A percentile compares a stretch with the other conserved stretches of the same genome.
Evolutionary conservation across 805 yeast genomes (phyloP).

Genomic region (Starmerella sp.): DNA sequence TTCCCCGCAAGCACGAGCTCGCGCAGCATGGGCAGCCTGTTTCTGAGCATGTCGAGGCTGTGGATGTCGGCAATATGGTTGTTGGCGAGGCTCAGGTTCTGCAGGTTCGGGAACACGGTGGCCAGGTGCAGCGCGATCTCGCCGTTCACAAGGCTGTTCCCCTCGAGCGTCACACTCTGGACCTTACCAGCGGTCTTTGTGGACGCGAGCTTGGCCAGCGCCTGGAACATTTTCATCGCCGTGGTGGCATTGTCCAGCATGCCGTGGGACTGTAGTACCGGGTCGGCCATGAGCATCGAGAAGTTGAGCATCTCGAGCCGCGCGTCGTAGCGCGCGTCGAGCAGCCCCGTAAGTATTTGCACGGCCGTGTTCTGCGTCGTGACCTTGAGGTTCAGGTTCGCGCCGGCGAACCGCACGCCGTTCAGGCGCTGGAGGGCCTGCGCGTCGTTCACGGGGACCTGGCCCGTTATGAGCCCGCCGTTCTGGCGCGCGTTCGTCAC

Average conservation of each 20-base stretch:
- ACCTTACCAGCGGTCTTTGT: slow-evolving; percentile 39
- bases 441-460: slow-evolving; percentile 49
- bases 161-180: slow-evolving; percentile 45
- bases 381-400: slow-evolving; percentile 44
- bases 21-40: slow-evolving; percentile 59
- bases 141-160: slow-evolving; percentile 53
- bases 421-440: slow-evolving; percentile 46
- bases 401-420: slow-evolving; percentile 78
- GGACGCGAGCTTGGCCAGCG: slow-evolving; percentile 70
- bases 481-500: slow-evolving; percentile 45
- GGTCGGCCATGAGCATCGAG: slow-evolving; percentile 53
- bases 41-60: slow-evolving; percentile 61
- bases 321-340: slow-evolving; percentile 57
- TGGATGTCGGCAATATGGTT: slow-evolving; percentile 53
- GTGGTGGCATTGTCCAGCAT: slow-evolving; percentile 51
- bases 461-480: slow-evolving; percentile 48
- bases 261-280: slow-evolving; percentile 46
- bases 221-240: slow-evolving; percentile 76
- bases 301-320: slow-evolving; percentile 58
- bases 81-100: slow-evolving; percentile 69
- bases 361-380: slow-evolving; percentile 36
- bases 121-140: slow-evolving; percentile 52
- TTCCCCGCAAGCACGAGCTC: slow-evolving; percentile 73
- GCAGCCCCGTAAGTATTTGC: slow-evolving; percentile 47
- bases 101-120: slow-evolving; percentile 58